Base-by-base conservation (phyloP, 2,329 filamentous ascomycete genomes). In the Raffaelea deltoideospora region DNA sequence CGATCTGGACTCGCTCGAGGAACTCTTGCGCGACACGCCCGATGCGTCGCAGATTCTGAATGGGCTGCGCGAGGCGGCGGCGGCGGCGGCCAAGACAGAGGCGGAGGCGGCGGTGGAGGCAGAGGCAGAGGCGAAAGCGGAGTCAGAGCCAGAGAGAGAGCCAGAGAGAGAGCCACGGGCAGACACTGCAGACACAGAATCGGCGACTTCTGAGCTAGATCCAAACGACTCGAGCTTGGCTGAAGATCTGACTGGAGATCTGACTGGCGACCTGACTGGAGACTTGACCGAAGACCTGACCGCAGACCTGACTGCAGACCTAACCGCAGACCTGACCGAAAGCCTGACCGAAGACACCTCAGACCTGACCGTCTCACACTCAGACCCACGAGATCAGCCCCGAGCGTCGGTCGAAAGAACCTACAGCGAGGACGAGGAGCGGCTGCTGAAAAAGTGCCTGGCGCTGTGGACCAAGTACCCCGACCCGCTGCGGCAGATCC, bases 391-490 rank as follows among this genome's bases (percentile, higher is more conserved):
- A n/a, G n/a, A n/a, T n/a, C n/a, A n/a, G n/a, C n/a, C n/a, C n/a
- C n/a, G n/a, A n/a, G n/a, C n/a, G n/a, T n/a, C n/a, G n/a, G 49
- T 24, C 35, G 44, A 47, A 38, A 39, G 22, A 40, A 36, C 37
- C 33, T 69, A 67, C 41, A 52, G 55, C 17, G 63, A 69, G 31
- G 47, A 49, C 18, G 61, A 76, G 49, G 54, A 53, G 3, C 48
- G 58, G 15, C 52, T 75, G 3, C 47, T 77, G 27, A 61, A 61
- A 34, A 72, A 65, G 45, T 73, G 72, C 35, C 53, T 85, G 24
- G 64, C 64, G 31, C 65, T 85, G 9, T 86, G 81, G 80, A 65
- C 49, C 28, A 66, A 63, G 39, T 70, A 72, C 42, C 71, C 69
- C 0, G 71, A 76, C 43, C 69, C 70, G 4, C 53, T 68, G 22